Evolutionary conservation across 176 grass and related monocot genomes (phyloP).

Genomic region (Aegilops sharonensis): DNA sequence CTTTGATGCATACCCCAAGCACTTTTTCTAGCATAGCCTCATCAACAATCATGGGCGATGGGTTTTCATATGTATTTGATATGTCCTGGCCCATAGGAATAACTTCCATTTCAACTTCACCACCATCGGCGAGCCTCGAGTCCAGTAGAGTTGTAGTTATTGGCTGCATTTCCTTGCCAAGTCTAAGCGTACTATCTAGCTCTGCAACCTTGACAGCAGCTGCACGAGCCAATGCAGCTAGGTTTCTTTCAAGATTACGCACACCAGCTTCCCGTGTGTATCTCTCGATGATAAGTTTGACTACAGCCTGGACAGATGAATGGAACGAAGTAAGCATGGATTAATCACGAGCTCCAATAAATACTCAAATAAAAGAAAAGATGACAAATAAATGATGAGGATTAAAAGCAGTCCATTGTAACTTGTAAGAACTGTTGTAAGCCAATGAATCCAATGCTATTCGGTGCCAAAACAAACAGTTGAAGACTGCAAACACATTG

Average conservation of each 20-base stretch:
- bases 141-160: conserved; percentile 75
- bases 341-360: neutral
- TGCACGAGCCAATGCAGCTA: conserved; percentile 84
- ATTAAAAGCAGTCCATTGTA: neutral
- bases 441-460: neutral
- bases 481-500: neutral
- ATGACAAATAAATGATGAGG: neutral
- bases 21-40: conserved; percentile 97
- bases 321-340: neutral
- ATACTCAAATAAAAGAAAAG: neutral
- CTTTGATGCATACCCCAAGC: conserved; percentile 71
- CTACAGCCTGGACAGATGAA: conserved; percentile 56
- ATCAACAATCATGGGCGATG: conserved; percentile 65
- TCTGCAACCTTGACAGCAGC: conserved; percentile 94
- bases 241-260: conserved; percentile 78
- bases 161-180: conserved; percentile 70
- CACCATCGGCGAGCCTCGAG: conserved; percentile 63
- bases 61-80: conserved; percentile 64
- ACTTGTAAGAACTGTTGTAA: neutral
- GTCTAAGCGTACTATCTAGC: conserved; percentile 54
- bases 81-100: conserved; percentile 95
- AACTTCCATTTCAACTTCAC: conserved; percentile 99
- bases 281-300: conserved; percentile 85
- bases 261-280: conserved; percentile 98
- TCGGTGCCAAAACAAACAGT: neutral